Percentiles rank a stretch among this genome's conserved stretches.
phyloP scores from a whole-genome alignment of 2,329 filamentous ascomycete genomes.

The Colletotrichum destructivum region DNA sequence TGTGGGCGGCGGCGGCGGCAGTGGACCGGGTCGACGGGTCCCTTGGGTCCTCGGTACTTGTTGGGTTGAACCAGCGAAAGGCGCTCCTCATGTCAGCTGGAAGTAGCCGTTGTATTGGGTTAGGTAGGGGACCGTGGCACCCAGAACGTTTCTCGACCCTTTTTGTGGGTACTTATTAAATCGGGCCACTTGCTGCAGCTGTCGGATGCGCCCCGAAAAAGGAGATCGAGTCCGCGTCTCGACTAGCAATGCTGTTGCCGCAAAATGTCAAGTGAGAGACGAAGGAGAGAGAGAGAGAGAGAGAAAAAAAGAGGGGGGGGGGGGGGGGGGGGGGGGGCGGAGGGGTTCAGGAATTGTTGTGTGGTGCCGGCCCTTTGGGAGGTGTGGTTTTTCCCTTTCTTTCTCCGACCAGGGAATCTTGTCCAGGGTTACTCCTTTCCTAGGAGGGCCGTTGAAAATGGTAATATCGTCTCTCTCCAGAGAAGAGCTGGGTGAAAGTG shows the following conservation, averaged over 20 bases:
- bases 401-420: neutral
- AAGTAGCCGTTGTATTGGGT: constrained; percentile 42
- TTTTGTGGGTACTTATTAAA: constrained; percentile 44
- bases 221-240: constrained; percentile 42
- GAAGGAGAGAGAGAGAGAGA: neutral
- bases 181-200: constrained; percentile 41
- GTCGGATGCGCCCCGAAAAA: constrained; percentile 41
- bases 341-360: neutral
- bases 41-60: constrained; percentile 45
- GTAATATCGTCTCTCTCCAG: neutral
- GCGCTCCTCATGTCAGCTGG: constrained; percentile 45
- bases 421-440: neutral
- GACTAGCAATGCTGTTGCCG: constrained; percentile 33
- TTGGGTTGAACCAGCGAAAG: constrained; percentile 43
- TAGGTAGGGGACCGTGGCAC: constrained; percentile 41
- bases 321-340: neutral
- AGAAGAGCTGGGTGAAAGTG: constrained; percentile 8
- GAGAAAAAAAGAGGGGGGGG: constrained; percentile 2
- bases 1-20: constrained; percentile 43
- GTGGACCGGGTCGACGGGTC: constrained; percentile 45
- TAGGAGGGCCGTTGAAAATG: neutral
- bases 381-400: neutral
- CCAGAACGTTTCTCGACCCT: constrained; percentile 44
- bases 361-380: neutral
- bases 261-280: constrained; percentile 8